Evolutionary conservation across 148 eudicot species (phyloP), one percentile per base, ranked within the genome.

Genomic region (Vaccinium myrtillus): DNA sequence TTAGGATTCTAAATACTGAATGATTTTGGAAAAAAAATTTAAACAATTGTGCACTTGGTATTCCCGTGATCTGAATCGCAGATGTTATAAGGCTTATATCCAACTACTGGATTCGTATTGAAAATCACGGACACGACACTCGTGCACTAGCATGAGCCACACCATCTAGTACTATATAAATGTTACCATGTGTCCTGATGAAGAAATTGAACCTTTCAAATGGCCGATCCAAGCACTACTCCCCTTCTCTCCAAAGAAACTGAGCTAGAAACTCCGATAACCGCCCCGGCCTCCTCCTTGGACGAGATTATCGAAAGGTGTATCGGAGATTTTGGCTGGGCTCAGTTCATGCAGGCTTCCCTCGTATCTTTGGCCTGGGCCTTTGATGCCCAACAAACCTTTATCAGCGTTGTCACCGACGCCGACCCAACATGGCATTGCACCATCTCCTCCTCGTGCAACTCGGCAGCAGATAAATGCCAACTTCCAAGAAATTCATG

Each of bases 301-400:
- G 93, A 92, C 11, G 93, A 89, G 21, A 89, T 86, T 0, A 91
- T 94, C 0, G 97, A 95, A 74, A 73, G 83, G 15, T 89, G 90
- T 79, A 89, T 92, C 4, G 93, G 94, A 21, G 89, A 87, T n/a
- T 88, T 94, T 18, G 92, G 92, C 16, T 91, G 93, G 93, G 39
- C 75, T 0, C 97, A 92, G 32, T 73, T 92, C 0, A 14, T 94
- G 7, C 94, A 94, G 36, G 91, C 85, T 23, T 18, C 85, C 1
- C 85, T 95, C 0, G 90, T 94, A 0, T 95, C 97, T 0, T 18
- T 95, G 0, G 90, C 96, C 0, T 95, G 97, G 94, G 86, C 90
- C 49, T 94, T 95, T 53, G 97, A 94, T 30, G 94, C 98, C 2
- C 98, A 95, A 80, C 95, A 94, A 77, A 84, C 92, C 27, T 94